Evolutionary conservation across 208 protist species (phyloP).

Genomic region (Porcisia deanei): DNA sequence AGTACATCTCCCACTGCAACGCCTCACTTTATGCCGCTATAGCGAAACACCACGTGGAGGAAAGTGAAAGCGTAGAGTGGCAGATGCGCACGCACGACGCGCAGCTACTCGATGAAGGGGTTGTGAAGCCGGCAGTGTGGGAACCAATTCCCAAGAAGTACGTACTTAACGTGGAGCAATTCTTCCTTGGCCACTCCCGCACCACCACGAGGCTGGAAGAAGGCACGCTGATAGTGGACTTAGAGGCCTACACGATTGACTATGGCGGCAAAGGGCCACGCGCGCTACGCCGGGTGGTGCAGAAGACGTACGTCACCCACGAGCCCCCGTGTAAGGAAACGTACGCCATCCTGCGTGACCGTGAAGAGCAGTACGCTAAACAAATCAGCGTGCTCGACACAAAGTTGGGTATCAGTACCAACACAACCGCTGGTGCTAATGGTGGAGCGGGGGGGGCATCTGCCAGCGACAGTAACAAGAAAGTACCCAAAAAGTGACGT

Average conservation of each 20-base stretch:
- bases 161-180: conserved; percentile 59
- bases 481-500: conserved; percentile 5
- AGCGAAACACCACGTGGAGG: conserved; percentile 69
- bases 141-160: conserved; percentile 73
- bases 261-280: conserved; percentile 83
- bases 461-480: conserved; percentile 4
- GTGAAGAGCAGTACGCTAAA: conserved; percentile 22
- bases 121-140: conserved; percentile 81
- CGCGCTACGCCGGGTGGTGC: conserved; percentile 63
- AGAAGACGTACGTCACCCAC: conserved; percentile 55
- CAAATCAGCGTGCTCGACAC: conserved; percentile 38
- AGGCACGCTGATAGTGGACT: conserved; percentile 44
- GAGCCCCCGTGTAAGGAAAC: conserved; percentile 29
- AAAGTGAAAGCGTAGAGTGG: conserved; percentile 72
- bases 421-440: not conserved
- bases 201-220: conserved; percentile 53
- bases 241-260: conserved; percentile 61
- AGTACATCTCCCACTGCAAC: conserved; percentile 81
- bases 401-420: conserved; percentile 41
- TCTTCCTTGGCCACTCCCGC: conserved; percentile 67
- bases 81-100: conserved; percentile 71
- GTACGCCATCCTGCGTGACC: conserved; percentile 28
- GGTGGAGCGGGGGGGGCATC: not conserved
- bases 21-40: conserved; percentile 56
- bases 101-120: conserved; percentile 73